These are phyloP conservation scores for Umbelopsis isabellina DNA, from an alignment of 192 early-diverging fungal species.

Conservation along the genomic window DNA sequence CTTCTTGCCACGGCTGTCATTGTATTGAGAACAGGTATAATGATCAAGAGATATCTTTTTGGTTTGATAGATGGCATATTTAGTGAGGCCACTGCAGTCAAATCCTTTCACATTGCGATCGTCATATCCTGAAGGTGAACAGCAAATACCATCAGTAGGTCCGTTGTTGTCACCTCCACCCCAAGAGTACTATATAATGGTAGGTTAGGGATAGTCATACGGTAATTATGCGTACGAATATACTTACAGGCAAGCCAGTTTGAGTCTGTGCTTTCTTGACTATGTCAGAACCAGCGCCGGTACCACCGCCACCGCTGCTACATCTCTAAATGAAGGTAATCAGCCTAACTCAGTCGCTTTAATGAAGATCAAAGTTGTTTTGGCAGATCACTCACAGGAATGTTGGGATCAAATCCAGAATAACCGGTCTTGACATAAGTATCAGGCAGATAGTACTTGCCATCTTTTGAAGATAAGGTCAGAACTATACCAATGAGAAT, in stretches of 20 bases:
- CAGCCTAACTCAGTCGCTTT: too few species aligned
- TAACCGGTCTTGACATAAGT: too few species aligned
- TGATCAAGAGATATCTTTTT: constrained; percentile 9
- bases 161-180: constrained; percentile 3
- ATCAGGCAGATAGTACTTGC: too few species aligned
- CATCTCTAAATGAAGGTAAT: not conserved
- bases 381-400: too few species aligned
- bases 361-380: too few species aligned
- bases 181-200: not conserved
- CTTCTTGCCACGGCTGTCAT: constrained; percentile 22
- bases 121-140: not conserved
- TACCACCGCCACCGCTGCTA: not conserved
- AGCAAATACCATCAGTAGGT: not conserved
- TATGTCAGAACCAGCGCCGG: not conserved
- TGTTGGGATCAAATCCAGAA: too few species aligned
- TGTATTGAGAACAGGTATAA: constrained; percentile 19
- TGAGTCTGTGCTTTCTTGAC: constrained; percentile 7
- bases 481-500: too few species aligned
- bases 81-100: constrained; percentile 17
- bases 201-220: not conserved
- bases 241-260: not conserved
- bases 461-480: too few species aligned
- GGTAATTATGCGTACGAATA: not conserved
- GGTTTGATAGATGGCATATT: constrained; percentile 4
- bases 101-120: constrained; percentile 5